A percentile compares a stretch with the other conserved stretches of the same genome.
phyloP scores from a whole-genome alignment of 2,329 filamentous ascomycete species.

The Tolypocladium sp. region DNA sequence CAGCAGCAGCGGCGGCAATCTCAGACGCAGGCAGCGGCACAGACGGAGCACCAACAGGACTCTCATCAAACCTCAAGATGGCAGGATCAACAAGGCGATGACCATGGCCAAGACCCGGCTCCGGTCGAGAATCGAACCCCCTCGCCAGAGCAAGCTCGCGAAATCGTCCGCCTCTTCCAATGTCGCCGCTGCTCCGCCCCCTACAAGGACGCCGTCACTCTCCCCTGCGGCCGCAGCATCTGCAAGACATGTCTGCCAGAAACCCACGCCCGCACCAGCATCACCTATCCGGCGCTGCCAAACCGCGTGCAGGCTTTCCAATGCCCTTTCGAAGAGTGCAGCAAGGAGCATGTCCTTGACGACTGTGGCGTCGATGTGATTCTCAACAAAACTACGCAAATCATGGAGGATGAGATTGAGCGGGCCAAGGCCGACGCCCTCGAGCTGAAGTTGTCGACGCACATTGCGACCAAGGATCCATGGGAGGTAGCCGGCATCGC shows the following conservation, averaged over 20 bases:
- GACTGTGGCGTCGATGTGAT: conserved; percentile 75
- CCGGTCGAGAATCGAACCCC: conserved; percentile 1
- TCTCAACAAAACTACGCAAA: conserved; percentile 59
- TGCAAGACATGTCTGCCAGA: conserved; percentile 68
- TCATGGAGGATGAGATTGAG: conserved; percentile 45
- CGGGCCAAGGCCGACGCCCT: conserved; percentile 22
- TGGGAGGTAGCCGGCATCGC: conserved; percentile 32
- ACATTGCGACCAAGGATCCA: conserved; percentile 25
- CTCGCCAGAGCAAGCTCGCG: conserved; percentile 10
- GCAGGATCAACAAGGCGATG: neutral
- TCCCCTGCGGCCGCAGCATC: conserved; percentile 74
- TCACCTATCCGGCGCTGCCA: conserved; percentile 66
- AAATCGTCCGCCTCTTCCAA: conserved; percentile 61
- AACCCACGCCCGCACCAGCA: conserved; percentile 53
- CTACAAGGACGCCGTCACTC: conserved; percentile 57
- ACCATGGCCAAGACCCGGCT: neutral
- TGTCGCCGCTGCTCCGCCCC: conserved; percentile 66
- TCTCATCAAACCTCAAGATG: neutral
- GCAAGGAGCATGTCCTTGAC: conserved; percentile 61
- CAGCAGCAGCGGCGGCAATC: neutral
- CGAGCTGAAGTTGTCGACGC: conserved; percentile 20
- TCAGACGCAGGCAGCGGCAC: neutral
- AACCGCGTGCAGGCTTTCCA: conserved; percentile 59
- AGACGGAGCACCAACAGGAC: neutral
- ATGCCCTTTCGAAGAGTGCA: conserved; percentile 64